Percentiles rank a stretch among this genome's conserved stretches.
These are phyloP conservation scores for Aspergillus sp. DNA, from an alignment of 2,329 filamentous ascomycete species.

Conservation along the genomic window DNA sequence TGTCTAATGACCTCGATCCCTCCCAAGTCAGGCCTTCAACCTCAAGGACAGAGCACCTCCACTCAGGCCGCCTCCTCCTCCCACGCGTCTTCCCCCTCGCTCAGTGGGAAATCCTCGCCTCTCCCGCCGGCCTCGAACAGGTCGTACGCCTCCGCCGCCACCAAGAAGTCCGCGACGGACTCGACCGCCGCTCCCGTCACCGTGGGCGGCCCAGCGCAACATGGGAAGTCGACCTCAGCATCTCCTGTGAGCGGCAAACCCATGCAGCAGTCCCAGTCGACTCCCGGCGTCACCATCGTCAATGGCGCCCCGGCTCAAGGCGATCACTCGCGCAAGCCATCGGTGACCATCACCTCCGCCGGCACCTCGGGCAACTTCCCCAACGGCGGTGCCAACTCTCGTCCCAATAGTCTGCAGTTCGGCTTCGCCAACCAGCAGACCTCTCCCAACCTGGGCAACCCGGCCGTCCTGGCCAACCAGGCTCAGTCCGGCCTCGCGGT, in stretches of 20 bases:
- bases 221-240: constrained; percentile 63
- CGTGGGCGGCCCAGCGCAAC: constrained; percentile 50
- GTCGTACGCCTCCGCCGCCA: constrained; percentile 62
- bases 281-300: constrained; percentile 53
- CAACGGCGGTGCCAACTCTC: constrained; percentile 68
- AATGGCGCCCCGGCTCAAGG: constrained; percentile 62
- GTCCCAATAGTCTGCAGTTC: constrained; percentile 68
- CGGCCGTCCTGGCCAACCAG: constrained; percentile 47
- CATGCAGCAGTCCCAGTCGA: constrained; percentile 44
- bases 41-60: constrained; percentile 48
- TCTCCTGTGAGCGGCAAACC: constrained; percentile 84
- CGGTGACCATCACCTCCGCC: constrained; percentile 86
- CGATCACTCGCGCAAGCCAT: constrained; percentile 81
- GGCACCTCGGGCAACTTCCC: constrained; percentile 71
- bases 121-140: constrained; percentile 52
- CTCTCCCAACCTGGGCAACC: constrained; percentile 62
- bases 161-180: constrained; percentile 57
- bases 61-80: constrained; percentile 49
- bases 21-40: constrained; percentile 48
- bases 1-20: constrained; percentile 62
- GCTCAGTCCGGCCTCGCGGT: constrained; percentile 42
- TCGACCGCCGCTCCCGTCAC: constrained; percentile 49
- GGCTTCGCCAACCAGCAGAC: constrained; percentile 65
- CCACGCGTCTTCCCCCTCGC: constrained; percentile 46
- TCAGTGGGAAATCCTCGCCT: constrained; percentile 50